A percentile compares a stretch with the other conserved stretches of the same genome.
Conservation (phyloP, 2,329 filamentous ascomycete species). For the Colletotrichum aenigma region DNA sequence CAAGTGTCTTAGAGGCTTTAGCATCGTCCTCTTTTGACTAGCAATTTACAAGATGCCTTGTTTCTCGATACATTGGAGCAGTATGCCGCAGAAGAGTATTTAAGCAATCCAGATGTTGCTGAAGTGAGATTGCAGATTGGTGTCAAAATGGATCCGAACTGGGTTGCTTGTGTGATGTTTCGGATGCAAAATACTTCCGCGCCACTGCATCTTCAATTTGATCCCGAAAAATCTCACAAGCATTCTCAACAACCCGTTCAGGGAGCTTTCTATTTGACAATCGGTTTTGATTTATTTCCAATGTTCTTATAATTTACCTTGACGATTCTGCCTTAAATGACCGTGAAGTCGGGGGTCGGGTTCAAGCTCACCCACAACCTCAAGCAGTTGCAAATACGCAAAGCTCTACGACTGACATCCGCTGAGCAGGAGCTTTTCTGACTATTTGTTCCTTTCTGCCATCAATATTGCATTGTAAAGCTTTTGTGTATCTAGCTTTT, state of each 20-base stretch:
- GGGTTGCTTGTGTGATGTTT: neutral
- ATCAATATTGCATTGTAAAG: neutral
- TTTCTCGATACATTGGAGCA: neutral
- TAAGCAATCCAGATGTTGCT: neutral
- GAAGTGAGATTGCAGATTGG: neutral
- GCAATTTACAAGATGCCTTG: neutral
- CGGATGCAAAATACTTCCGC: conserved; percentile 7
- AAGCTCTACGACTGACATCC: neutral
- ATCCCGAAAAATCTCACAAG: neutral
- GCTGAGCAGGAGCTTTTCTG: neutral
- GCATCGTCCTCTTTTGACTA: neutral
- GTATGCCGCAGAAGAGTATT: neutral
- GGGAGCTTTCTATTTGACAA: neutral
- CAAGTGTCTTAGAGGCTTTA: neutral
- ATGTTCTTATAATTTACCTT: neutral
- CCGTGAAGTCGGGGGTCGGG: neutral
- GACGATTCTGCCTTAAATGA: neutral
- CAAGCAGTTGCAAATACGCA: neutral
- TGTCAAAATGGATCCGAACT: neutral
- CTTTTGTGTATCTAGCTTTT: neutral
- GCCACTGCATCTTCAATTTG: neutral
- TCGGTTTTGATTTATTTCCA: neutral
- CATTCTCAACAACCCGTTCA: neutral
- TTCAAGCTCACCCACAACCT: neutral
- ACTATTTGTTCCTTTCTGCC: neutral